phyloP scores from a whole-genome alignment of 768 basidiomycete genomes.

The Saitozyma sp. region DNA sequence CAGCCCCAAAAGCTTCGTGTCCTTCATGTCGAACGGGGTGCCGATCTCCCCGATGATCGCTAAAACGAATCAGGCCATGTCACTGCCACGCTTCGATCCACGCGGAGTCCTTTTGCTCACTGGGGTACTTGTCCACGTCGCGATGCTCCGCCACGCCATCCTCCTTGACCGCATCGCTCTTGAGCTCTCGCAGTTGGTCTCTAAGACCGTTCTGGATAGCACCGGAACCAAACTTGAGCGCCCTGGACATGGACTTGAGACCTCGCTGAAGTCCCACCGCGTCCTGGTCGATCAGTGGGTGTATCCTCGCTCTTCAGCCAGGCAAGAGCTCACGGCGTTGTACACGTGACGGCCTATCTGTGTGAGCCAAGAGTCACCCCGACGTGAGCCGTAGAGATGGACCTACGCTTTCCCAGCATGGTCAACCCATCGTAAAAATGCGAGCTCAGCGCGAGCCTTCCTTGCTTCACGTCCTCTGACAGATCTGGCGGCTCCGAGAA shows the following conservation, averaged over 20 bases:
- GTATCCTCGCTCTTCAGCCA: not conserved
- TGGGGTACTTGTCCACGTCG: conserved; percentile 4
- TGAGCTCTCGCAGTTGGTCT: conserved; percentile 77
- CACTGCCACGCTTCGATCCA: not conserved
- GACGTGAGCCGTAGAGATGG: not conserved
- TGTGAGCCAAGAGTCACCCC: not conserved
- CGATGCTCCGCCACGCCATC: conserved; percentile 9
- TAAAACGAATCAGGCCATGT: conserved; percentile 1
- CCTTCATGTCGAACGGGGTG: conserved; percentile 90
- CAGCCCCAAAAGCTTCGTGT: conserved; percentile 62
- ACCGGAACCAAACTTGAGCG: conserved; percentile 73
- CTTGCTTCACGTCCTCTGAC: conserved; percentile 60
- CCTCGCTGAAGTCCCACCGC: conserved; percentile 81
- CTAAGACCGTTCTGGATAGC: conserved; percentile 78
- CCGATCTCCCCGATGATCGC: conserved; percentile 60
- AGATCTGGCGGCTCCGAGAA: conserved; percentile 74
- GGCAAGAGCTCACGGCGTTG: conserved; percentile 64
- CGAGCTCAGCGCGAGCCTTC: conserved; percentile 71
- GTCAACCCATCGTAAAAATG: conserved; percentile 97
- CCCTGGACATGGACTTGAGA: conserved; percentile 62
- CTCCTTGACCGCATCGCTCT: conserved; percentile 62
- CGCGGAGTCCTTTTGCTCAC: not conserved
- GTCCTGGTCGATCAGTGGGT: conserved; percentile 25
- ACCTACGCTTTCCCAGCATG: conserved; percentile 80
- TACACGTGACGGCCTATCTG: conserved; percentile 64